Evolutionary conservation across 768 basidiomycete species (phyloP), one percentile per base, ranked within the genome.

Genomic region (Mycena olivaceomarginata): DNA sequence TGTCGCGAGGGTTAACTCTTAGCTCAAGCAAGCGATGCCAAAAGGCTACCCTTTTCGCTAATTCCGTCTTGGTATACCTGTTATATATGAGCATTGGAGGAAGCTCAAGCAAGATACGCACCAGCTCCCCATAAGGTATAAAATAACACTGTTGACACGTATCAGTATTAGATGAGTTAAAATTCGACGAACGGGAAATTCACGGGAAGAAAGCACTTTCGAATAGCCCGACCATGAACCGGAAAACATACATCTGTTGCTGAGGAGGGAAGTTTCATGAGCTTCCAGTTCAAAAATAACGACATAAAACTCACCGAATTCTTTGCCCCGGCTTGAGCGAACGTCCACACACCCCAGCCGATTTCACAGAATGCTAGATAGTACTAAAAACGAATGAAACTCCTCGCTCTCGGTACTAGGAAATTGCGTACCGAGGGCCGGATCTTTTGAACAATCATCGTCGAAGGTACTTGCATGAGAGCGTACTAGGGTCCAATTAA

Each of bases 281-380:
- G 20, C 18, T 63, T 45, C 13, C 16, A 16, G 12, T 22, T 41
- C 9, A 22, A 4, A 8, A 5, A 9, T 12, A 53, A 51, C 37
- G 7, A 2, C 18, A 8, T 40, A 25, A 67, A 25, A 67, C 60
- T 40, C 18, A 79, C 80, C 31, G 78, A 81, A 39, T 70, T 77
- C 56, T 72, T 74, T 7, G 82, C 82, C 8, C 81, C 82, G 2
- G 82, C 81, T 70, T 83, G 82, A 12, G 81, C 81, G 60, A 83
- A 83, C 2, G 81, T 83, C 76, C 81, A 82, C 5, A 81, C 57
- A 65, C 81, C 82, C 81, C 82, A 83, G 43, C 82, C 81, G 20
- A 82, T 67, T 70, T 82, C 82, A 37, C 80, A 81, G 16, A 79
- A 79, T 9, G 78, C 78, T 11, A 79, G 75, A 64, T 77, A 79